These are phyloP conservation scores for Quercus lobata DNA, from an alignment of 331 rosid species.

Conservation along the genomic window DNA sequence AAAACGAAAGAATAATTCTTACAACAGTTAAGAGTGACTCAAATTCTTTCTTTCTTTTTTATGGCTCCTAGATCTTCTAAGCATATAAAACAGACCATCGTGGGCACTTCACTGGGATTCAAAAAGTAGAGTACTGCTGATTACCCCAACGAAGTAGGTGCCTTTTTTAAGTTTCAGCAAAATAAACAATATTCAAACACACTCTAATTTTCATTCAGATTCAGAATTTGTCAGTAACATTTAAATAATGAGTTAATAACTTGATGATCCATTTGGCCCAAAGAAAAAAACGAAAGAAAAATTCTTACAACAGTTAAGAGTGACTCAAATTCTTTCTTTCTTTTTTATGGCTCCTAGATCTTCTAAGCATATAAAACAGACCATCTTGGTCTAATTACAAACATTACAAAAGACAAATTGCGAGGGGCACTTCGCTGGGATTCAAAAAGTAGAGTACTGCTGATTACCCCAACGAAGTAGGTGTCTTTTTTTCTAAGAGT, in stretches of 20 bases:
- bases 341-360: neutral
- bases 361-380: neutral
- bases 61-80: neutral
- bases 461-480: conserved; percentile 16
- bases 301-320: neutral
- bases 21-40: neutral
- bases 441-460: conserved; percentile 20
- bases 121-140: conserved; percentile 18
- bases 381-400: neutral
- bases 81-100: neutral
- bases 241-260: neutral
- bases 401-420: neutral
- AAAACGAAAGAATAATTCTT: neutral
- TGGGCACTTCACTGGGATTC: neutral
- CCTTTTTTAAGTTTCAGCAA: neutral
- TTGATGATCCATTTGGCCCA: neutral
- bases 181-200: no score
- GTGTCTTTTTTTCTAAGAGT: conserved; percentile 26
- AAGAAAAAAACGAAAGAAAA: neutral
- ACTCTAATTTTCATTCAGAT: neutral
- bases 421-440: conserved; percentile 1
- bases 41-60: neutral
- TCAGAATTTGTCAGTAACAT: neutral
- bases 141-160: conserved; percentile 14
- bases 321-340: neutral